Conservation (phyloP, 2,329 filamentous ascomycete species). For the Pseudonectria foliicola region DNA sequence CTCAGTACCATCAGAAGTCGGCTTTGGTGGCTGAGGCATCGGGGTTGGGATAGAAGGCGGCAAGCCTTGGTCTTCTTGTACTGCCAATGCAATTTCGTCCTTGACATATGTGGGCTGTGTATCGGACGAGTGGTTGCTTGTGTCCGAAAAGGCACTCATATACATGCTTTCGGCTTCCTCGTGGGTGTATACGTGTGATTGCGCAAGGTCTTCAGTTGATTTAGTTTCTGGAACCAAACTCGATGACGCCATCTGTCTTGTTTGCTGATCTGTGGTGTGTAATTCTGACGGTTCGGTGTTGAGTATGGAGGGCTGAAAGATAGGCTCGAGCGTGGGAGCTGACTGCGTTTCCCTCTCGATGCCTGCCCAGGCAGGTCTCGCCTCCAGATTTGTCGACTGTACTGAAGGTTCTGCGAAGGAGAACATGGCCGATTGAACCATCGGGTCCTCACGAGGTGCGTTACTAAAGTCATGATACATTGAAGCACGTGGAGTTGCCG, state of each 20-base stretch:
- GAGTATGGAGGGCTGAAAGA: constrained; percentile 11
- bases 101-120: constrained; percentile 5
- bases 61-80: not conserved
- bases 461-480: constrained; percentile 32
- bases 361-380: constrained; percentile 14
- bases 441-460: constrained; percentile 17
- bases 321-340: constrained; percentile 12
- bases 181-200: constrained; percentile 67
- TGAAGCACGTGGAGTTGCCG: constrained; percentile 49
- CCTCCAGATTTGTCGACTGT: constrained; percentile 13
- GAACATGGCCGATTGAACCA: constrained; percentile 24
- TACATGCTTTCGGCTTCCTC: constrained; percentile 85
- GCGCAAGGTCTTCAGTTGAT: constrained; percentile 43
- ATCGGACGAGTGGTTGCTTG: constrained; percentile 22
- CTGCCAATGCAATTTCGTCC: constrained; percentile 1
- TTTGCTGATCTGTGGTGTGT: constrained; percentile 5
- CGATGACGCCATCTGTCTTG: constrained; percentile 9
- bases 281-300: constrained; percentile 2
- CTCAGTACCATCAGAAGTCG: too few relatives aligned
- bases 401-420: constrained; percentile 7
- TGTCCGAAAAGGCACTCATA: constrained; percentile 61
- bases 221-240: constrained; percentile 8
- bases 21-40: not conserved
- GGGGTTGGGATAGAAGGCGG: not conserved
- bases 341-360: constrained; percentile 13